Conservation (phyloP, 805 yeast genomes). For the Kodamaea laetipori region DNA sequence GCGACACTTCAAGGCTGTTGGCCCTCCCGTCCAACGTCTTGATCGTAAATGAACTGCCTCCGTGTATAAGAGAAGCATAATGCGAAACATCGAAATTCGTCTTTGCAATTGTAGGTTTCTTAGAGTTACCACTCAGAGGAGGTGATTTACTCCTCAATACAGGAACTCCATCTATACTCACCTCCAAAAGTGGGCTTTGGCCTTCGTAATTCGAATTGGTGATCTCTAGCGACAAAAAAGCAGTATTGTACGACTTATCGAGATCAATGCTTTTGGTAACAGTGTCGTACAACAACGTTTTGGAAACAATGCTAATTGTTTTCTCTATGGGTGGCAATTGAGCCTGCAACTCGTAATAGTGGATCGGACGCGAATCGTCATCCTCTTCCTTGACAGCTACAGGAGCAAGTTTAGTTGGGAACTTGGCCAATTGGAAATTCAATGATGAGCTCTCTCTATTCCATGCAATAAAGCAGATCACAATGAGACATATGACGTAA, state of each 20-base stretch:
- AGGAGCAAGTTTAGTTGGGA: not conserved
- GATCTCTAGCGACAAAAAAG: conserved; percentile 28
- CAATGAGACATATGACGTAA: conserved; percentile 1
- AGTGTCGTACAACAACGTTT: not conserved
- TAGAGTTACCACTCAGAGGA: conserved; percentile 3
- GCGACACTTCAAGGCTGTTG: conserved; percentile 20
- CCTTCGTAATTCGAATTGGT: conserved; percentile 20
- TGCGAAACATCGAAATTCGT: conserved; percentile 30
- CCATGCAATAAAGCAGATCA: conserved; percentile 4
- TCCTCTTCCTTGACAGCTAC: not conserved
- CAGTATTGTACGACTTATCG: conserved; percentile 26
- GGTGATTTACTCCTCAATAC: conserved; percentile 34
- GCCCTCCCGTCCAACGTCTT: conserved; percentile 26
- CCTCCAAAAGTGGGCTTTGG: conserved; percentile 21
- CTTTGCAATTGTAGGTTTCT: conserved; percentile 14
- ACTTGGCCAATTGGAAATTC: conserved; percentile 4
- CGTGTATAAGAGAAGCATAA: conserved; percentile 22
- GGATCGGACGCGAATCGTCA: not conserved
- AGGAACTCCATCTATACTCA: conserved; percentile 25
- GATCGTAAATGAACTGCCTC: conserved; percentile 17
- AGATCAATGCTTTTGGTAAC: conserved; percentile 12
- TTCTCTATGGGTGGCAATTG: conserved; percentile 1
- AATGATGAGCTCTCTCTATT: conserved; percentile 1
- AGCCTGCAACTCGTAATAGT: conserved; percentile 6
- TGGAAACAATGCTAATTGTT: not conserved